Base-by-base conservation (phyloP, 345 rosid genomes). In the Chamaenerion angustifolium region DNA sequence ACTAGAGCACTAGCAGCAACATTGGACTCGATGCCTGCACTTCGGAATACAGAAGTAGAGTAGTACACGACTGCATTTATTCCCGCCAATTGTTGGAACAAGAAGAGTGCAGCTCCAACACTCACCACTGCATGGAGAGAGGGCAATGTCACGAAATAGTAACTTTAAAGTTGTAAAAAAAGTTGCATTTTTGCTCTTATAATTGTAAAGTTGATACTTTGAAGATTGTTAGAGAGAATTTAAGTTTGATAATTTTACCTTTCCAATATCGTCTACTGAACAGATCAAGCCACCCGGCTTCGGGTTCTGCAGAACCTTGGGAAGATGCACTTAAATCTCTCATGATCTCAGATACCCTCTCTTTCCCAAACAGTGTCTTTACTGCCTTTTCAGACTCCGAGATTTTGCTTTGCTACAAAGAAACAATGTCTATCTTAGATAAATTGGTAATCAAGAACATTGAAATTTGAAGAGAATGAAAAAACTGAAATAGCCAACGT, bases 1-100 rank as follows among this genome's bases (percentile, higher is more conserved):
- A 92, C 98, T 42, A 92, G 83, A 64, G 96, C 98, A 74, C 98
- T 92, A 25, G 98, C 96, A 61, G 98, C 95, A 51, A 92, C 94
- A 73, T 92, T 95, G 54, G 98, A 92, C 61, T 68, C 70, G 59
- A 92, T 73, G 45, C 98, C 96, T 51, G 80, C 96, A 46, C 83
- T 77, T 41, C 95, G 95, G 56, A 92, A 92, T 60, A 92, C 99
- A 13, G 99, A 69, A 44, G 96, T 88, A n/a, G 99, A 92, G 75
- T 92, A 92, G 64, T 88, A 92, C 12, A 92, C 96, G 48, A 92
- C 99, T 25, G 95, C 99, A 47, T 92, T 92, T 71, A 92, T 92
- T 49, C 99, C 99, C 10, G 96, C 99, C 72, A 92, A 64, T 67
- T 88, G 99, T 68, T 92, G 99, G 81, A 88, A 84, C 57, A 92